Base-by-base conservation (phyloP, 805 yeast species). In the Wickerhamiella galacta region DNA sequence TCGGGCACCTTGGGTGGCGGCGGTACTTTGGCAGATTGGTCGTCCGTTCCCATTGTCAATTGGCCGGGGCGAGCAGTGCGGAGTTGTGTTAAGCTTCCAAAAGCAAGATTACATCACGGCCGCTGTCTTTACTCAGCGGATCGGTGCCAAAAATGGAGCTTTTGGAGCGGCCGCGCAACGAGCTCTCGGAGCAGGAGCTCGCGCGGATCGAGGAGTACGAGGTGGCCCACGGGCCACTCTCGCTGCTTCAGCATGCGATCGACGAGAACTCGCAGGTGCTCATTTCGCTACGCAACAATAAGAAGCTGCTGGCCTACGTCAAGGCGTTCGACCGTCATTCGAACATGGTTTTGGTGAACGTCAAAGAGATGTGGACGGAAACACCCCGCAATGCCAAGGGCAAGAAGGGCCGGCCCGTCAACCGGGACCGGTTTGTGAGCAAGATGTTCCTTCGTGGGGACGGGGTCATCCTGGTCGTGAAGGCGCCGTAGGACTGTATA, bases 311-410 rank as follows among this genome's bases (percentile, higher is more conserved):
- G 20, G 94, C 85, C 2, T 72, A 80, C 43, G 90, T 90, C 32
- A 79, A 79, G 49, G 95, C 96, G 0, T 90, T 83, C 54, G 99
- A 90, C 53, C 73, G 94, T 50, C 99, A 90, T 56, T 77, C 94
- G 41, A 90, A 90, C 54, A 70, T 90, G 78, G 75, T 90, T 7
- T 60, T 90, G 38, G 94, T 81, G 48, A 81, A 83, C 46, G 95
- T 87, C 22, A 82, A 79, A 52, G 98, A 90, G 56, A 53, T 67
- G 50, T 76, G 85, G 85, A 67, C 72, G 0, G 83, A 73, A 46
- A 59, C 60, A 3, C 67, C 74, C 21, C 60, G 68, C 42, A 68
- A 62, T 31, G 61, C 72, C 44, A 70, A 72, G 32, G 93, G 90
- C 4, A 77, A 75, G 48, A 71, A 70, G 43, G 75, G 76, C 34